Conservation (phyloP, 371 early-diverging fungal species). For the Capillidium rhysosporum region DNA sequence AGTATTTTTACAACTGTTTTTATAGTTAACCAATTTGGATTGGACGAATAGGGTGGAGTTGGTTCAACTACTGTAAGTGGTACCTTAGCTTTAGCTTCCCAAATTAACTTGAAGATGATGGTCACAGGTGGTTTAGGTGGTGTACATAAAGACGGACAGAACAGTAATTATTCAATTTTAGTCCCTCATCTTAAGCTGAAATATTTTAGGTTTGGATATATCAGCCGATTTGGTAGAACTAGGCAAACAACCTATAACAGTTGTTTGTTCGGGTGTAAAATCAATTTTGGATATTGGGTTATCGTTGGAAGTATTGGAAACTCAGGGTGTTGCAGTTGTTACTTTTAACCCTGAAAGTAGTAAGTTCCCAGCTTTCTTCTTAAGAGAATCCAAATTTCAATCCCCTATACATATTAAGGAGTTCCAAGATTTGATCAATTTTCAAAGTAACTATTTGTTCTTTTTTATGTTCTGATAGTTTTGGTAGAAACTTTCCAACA, state of each 20-base stretch:
- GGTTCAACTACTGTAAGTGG: slow-evolving; percentile 70
- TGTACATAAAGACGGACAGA: slow-evolving; percentile 71
- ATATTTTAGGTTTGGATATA: slow-evolving; percentile 47
- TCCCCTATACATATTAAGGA: slow-evolving; percentile 11
- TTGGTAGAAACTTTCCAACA: slow-evolving; percentile 20
- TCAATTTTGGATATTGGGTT: slow-evolving; percentile 77
- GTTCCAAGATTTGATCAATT: not conserved
- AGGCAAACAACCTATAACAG: slow-evolving; percentile 76
- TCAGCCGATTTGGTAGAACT: slow-evolving; percentile 85
- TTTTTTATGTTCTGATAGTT: too few species aligned
- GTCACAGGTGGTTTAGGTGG: slow-evolving; percentile 96
- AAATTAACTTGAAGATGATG: slow-evolving; percentile 70
- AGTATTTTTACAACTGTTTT: not conserved
- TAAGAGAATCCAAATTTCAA: slow-evolving; percentile 44
- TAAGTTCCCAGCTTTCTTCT: slow-evolving; percentile 92
- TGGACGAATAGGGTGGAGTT: slow-evolving; percentile 34
- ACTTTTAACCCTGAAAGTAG: too few species aligned
- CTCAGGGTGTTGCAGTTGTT: slow-evolving; percentile 80
- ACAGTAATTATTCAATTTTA: slow-evolving; percentile 17
- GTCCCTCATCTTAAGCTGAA: not conserved
- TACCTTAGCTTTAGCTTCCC: slow-evolving; percentile 69
- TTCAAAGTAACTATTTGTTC: too few species aligned
- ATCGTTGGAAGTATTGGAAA: slow-evolving; percentile 82
- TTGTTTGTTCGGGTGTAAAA: slow-evolving; percentile 88
- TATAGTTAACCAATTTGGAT: not conserved